A percentile compares a stretch with the other conserved stretches of the same genome.
These are phyloP conservation scores for Magnaporthiopsis rhizophila DNA, from an alignment of 2,329 filamentous ascomycete species.

Conservation along the genomic window DNA sequence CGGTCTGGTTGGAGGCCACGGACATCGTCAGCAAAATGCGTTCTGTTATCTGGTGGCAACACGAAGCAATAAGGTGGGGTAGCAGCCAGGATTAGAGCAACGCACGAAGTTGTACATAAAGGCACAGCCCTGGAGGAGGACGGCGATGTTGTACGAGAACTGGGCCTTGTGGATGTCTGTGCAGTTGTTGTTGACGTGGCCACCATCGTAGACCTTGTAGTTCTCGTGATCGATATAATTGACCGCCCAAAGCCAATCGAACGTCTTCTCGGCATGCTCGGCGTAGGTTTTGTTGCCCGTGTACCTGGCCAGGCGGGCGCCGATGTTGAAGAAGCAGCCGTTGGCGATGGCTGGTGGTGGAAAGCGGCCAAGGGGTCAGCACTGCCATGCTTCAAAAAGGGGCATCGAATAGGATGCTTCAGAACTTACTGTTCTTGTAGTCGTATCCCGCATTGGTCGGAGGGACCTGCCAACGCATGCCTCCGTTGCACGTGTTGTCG, in stretches of 20 bases:
- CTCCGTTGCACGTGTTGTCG: constrained; percentile 65
- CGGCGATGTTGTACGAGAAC: constrained; percentile 60
- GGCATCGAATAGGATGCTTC: too few relatives aligned
- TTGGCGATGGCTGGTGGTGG: constrained; percentile 40
- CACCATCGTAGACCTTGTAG: constrained; percentile 55
- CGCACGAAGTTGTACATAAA: constrained; percentile 60
- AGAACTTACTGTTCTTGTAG: constrained; percentile 52
- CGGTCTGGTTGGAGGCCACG: constrained; percentile 28
- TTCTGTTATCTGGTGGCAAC: not conserved
- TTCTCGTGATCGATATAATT: constrained; percentile 49
- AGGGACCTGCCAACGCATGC: constrained; percentile 72
- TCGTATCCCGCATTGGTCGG: constrained; percentile 65
- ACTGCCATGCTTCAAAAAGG: not conserved
- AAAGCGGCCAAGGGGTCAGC: not conserved
- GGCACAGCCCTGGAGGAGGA: constrained; percentile 54
- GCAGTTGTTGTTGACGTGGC: constrained; percentile 50
- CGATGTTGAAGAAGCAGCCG: constrained; percentile 56
- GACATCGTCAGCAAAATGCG: not conserved
- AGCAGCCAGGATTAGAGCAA: constrained; percentile 9
- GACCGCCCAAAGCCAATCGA: constrained; percentile 49
- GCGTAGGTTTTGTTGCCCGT: constrained; percentile 59
- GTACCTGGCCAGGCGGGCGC: constrained; percentile 63
- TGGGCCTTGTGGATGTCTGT: constrained; percentile 52
- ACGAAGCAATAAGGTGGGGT: not conserved
- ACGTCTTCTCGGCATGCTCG: constrained; percentile 52